These are phyloP conservation scores for Fraxinus albicans DNA, from an alignment of 305 asterid genomes.

Conservation along the genomic window DNA sequence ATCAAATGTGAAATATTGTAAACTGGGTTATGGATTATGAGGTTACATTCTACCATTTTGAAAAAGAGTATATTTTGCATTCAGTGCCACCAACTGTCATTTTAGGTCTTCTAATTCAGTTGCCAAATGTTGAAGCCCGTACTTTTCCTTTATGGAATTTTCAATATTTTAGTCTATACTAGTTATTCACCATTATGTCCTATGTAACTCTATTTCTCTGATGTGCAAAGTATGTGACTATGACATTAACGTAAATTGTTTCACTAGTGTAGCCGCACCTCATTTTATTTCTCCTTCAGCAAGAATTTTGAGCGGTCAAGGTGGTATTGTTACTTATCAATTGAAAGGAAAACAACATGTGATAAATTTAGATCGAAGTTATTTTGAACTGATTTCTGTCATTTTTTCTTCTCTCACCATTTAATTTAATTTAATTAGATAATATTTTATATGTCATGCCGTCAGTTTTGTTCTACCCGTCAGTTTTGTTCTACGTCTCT, in stretches of 20 bases:
- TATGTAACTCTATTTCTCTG: background rate
- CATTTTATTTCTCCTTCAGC: background rate
- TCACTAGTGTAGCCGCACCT: background rate
- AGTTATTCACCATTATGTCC: background rate
- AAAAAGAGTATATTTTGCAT: background rate
- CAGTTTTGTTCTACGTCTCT: background rate
- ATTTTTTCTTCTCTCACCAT: background rate
- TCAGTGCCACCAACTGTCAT: background rate
- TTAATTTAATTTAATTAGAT: no score
- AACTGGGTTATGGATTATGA: background rate
- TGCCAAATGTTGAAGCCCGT: background rate
- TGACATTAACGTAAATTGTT: background rate
- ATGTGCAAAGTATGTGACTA: background rate
- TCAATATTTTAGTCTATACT: background rate
- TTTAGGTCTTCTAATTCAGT: background rate
- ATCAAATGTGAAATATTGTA: background rate
- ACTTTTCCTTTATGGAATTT: background rate
- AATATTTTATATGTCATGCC: background rate
- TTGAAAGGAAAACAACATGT: background rate
- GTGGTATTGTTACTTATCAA: background rate
- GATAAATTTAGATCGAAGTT: background rate
- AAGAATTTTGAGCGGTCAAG: background rate
- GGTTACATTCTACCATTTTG: background rate
- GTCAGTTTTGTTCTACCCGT: background rate
- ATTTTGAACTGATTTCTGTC: background rate